Conservation (phyloP, 139 green algal species). For the Chlamydomonas incerta region DNA sequence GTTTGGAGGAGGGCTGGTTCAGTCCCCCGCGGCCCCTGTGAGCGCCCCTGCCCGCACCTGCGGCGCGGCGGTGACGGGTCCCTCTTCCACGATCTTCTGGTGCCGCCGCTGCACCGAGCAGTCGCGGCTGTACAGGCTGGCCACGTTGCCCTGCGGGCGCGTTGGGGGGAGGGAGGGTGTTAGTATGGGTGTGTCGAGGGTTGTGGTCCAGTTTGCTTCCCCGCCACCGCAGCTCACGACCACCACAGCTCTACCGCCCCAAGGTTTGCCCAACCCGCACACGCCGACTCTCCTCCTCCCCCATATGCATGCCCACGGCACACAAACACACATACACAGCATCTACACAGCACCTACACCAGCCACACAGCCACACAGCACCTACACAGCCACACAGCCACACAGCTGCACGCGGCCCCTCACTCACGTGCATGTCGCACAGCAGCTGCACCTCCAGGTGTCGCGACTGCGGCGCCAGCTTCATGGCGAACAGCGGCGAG, state of each 20-base stretch:
- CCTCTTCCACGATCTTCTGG: conserved; percentile 99
- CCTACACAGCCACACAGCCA: too few relatives aligned
- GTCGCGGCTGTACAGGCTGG: conserved; percentile 90
- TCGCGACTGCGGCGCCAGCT: conserved; percentile 84
- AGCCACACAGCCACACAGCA: background rate
- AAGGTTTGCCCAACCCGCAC: too few relatives aligned
- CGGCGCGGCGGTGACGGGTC: conserved; percentile 82
- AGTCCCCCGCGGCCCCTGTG: background rate
- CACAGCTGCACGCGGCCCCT: too few relatives aligned
- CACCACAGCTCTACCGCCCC: too few relatives aligned
- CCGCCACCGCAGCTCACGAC: too few relatives aligned
- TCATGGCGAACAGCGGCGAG: conserved; percentile 98
- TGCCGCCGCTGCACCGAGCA: conserved; percentile 96
- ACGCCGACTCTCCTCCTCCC: too few relatives aligned
- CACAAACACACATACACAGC: too few relatives aligned
- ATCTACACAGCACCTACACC: too few relatives aligned
- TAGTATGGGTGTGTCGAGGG: background rate
- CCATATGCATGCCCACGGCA: too few relatives aligned
- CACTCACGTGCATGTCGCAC: conserved; percentile 73
- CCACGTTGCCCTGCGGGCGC: conserved; percentile 83
- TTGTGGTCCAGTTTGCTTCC: background rate
- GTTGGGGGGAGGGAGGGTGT: background rate
- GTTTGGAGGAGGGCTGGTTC: background rate
- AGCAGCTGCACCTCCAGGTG: conserved; percentile 99
- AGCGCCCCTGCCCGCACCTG: conserved; percentile 8